phyloP scores from a whole-genome alignment of 768 basidiomycete species.

The Artomyces pyxidatus region DNA sequence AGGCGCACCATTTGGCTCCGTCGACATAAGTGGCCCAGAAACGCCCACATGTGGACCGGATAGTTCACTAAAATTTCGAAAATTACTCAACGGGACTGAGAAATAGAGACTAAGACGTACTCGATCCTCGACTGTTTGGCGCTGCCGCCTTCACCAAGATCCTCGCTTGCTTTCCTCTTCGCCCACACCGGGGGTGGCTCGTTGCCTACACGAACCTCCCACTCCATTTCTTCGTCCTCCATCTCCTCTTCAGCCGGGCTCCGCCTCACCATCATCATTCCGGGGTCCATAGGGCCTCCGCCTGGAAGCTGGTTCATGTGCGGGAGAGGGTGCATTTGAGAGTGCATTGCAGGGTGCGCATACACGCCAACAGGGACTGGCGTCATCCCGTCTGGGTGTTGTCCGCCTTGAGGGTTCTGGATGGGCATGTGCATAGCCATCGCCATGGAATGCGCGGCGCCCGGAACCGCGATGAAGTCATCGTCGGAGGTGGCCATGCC shows the following conservation, averaged over 20 bases:
- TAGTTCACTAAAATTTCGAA: too few species aligned
- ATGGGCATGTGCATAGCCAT: constrained; percentile 14
- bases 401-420: constrained; percentile 4
- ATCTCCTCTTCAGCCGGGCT: constrained; percentile 60
- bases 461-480: constrained; percentile 11
- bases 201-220: constrained; percentile 58
- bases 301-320: constrained; percentile 4
- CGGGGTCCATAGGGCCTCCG: constrained; percentile 20
- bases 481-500: constrained; percentile 12
- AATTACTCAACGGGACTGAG: not conserved
- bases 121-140: constrained; percentile 36
- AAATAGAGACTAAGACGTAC: constrained; percentile 25
- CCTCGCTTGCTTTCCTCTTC: constrained; percentile 45
- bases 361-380: constrained; percentile 12
- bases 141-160: constrained; percentile 18
- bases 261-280: constrained; percentile 24
- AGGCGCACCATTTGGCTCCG: too few species aligned
- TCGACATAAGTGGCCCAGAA: too few species aligned
- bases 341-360: constrained; percentile 2
- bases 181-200: constrained; percentile 62
- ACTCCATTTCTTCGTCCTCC: constrained; percentile 57
- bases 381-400: constrained; percentile 8
- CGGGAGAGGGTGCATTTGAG: constrained; percentile 6
- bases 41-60: too few species aligned
- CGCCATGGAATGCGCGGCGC: constrained; percentile 10